Percentiles rank a stretch among this genome's conserved stretches.
These are phyloP conservation scores for Aspergillus eucalypticola DNA, from an alignment of 2,329 filamentous ascomycete genomes.

Conservation along the genomic window DNA sequence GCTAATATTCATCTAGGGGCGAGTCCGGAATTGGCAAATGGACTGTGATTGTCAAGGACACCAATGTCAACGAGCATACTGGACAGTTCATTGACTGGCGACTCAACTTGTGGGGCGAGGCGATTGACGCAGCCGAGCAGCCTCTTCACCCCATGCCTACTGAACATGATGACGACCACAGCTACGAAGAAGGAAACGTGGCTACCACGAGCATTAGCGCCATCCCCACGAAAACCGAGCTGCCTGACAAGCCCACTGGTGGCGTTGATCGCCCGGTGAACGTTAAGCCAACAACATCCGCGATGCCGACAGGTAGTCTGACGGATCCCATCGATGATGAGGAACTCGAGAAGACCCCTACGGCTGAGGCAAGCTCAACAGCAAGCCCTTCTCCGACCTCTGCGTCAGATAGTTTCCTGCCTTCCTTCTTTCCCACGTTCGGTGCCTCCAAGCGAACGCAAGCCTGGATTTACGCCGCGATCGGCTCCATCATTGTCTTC, in stretches of 20 bases:
- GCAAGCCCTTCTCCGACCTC: conserved; percentile 34
- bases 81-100: conserved; percentile 90
- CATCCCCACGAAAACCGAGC: conserved; percentile 46
- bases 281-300: conserved; percentile 52
- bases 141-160: conserved; percentile 76
- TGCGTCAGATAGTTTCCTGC: conserved; percentile 62
- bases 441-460: conserved; percentile 84
- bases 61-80: conserved; percentile 70
- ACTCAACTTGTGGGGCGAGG: conserved; percentile 90
- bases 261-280: conserved; percentile 67
- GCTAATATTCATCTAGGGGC: conserved; percentile 60
- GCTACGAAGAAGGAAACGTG: conserved; percentile 64
- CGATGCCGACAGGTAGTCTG: conserved; percentile 25
- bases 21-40: conserved; percentile 85
- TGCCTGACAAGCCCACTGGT: conserved; percentile 57
- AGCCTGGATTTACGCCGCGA: conserved; percentile 87
- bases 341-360: conserved; percentile 23
- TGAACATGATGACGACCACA: conserved; percentile 79
- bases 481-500: conserved; percentile 83
- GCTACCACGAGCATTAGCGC: conserved; percentile 64
- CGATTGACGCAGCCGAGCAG: conserved; percentile 73
- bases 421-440: conserved; percentile 86
- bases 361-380: conserved; percentile 32
- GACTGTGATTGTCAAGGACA: conserved; percentile 89
- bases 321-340: conserved; percentile 5